Conservation (phyloP, 768 basidiomycete species). For the Leccinum subtestaceum region DNA sequence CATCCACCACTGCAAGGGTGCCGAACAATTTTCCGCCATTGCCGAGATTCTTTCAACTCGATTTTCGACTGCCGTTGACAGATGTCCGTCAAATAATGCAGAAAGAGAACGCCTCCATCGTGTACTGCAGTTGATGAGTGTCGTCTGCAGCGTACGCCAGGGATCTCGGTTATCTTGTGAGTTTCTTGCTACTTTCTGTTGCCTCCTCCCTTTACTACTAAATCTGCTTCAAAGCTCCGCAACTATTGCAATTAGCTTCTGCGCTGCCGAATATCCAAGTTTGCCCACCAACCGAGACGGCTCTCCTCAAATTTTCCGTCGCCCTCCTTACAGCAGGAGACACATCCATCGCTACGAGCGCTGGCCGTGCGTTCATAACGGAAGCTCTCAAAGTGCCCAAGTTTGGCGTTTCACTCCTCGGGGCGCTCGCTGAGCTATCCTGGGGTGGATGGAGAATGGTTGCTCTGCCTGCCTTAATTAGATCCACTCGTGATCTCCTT, state of each 20-base stretch:
- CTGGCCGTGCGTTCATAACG: conserved; percentile 48
- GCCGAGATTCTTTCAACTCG: conserved; percentile 50
- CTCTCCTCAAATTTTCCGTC: conserved; percentile 33
- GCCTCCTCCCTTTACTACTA: conserved; percentile 1
- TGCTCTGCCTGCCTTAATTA: conserved; percentile 57
- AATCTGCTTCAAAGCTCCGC: conserved; percentile 29
- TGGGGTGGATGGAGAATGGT: conserved; percentile 81
- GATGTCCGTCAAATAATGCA: conserved; percentile 1
- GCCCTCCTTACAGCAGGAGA: conserved; percentile 43
- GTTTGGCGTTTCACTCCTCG: conserved; percentile 56
- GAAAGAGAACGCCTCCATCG: conserved; percentile 44
- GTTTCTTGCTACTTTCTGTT: conserved; percentile 19
- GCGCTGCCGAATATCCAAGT: conserved; percentile 29
- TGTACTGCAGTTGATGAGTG: conserved; percentile 53
- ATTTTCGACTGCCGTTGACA: conserved; percentile 26
- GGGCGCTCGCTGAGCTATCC: conserved; percentile 56
- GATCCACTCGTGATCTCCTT: conserved; percentile 46
- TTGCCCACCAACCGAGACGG: conserved; percentile 24
- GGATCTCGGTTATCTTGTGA: conserved; percentile 66
- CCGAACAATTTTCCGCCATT: conserved; percentile 60
- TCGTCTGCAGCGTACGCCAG: conserved; percentile 62
- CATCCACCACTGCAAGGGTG: conserved; percentile 75
- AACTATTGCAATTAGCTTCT: conserved; percentile 37
- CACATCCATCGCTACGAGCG: conserved; percentile 33
- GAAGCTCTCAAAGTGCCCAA: conserved; percentile 23